Evolutionary conservation across 2,329 filamentous ascomycete species (phyloP), one percentile per base, ranked within the genome.

Genomic region (Verticillium alfalfae): DNA sequence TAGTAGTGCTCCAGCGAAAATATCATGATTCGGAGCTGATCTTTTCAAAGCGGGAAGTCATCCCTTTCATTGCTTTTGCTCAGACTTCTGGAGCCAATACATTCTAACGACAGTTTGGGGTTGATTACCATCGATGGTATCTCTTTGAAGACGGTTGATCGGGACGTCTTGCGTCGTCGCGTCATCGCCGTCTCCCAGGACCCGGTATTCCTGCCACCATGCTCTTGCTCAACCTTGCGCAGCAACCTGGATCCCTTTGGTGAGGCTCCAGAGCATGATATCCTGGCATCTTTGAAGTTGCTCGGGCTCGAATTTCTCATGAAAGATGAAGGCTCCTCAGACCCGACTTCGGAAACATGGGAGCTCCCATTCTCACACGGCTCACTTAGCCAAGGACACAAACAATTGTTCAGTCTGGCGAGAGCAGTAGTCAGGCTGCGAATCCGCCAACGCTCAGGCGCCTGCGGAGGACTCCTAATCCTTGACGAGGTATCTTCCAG

Each of bases 391-490:
- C 79, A 82, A 38, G 88, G 88, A 0, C 87, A 90, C 70, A 81
- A 80, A 55, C 87, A 90, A 67, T 76, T 90, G 0, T 87, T 90
- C 66, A 86, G 81, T 64, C 78, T 90, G 1, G 86, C 83, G 0
- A 73, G 86, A 0, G 87, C 85, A 0, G 76, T 89, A 18, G 70
- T 89, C 8, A 73, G 81, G 5, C 64, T 70, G 2, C 63, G 73
- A 22, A 75, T 81, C 5, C 64, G 61, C 38, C 45, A n/a, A 12
- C 38, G 34, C 3, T 8, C 22, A 13, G 34, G 31, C 8, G 70
- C 54, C 66, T 66, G 12, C 66, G 67, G 63, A 6, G 70, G 71
- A 0, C 52, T 75, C 2, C 58, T 74, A 9, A 59, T 75, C n/a
- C 70, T 76, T 2, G 74, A 75, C 52, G 73, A 76, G 62, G 69